These are phyloP conservation scores for Stropharia rugosoannulata DNA, from an alignment of 768 basidiomycete genomes.

Conservation along the genomic window DNA sequence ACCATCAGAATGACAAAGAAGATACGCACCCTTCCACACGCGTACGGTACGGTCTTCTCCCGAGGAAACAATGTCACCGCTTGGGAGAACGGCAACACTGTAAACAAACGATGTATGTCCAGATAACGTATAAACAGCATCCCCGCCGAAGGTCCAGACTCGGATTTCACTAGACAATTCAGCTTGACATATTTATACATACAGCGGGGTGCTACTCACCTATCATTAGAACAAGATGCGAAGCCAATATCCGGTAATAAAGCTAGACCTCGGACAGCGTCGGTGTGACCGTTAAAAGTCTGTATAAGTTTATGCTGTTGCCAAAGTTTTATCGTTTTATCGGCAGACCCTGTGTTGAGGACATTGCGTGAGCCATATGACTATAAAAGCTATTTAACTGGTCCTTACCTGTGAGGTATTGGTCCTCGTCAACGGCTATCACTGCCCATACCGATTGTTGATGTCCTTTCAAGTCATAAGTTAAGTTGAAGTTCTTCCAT, in stretches of 20 bases:
- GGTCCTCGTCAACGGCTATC: slow-evolving; percentile 70
- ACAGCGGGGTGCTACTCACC: slow-evolving; percentile 39
- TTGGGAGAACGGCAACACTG: slow-evolving; percentile 78
- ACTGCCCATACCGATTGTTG: slow-evolving; percentile 95
- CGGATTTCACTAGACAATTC: slow-evolving; percentile 71
- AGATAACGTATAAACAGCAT: slow-evolving; percentile 72
- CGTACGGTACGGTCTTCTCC: slow-evolving; percentile 94
- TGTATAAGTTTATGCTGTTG: slow-evolving; percentile 68
- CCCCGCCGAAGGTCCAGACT: slow-evolving; percentile 87
- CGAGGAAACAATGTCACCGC: slow-evolving; percentile 81
- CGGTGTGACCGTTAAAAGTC: slow-evolving; percentile 84
- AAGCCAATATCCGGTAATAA: slow-evolving; percentile 86
- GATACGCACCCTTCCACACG: slow-evolving; percentile 78
- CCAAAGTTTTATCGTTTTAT: slow-evolving; percentile 93
- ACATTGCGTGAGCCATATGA: not conserved
- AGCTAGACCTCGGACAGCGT: slow-evolving; percentile 87
- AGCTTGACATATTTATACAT: not conserved
- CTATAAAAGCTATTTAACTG: not conserved
- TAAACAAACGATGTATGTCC: slow-evolving; percentile 99
- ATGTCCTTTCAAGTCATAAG: slow-evolving; percentile 80
- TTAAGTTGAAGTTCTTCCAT: slow-evolving; percentile 77
- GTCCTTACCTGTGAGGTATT: slow-evolving; percentile 75
- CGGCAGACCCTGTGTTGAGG: slow-evolving; percentile 74
- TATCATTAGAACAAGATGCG: slow-evolving; percentile 94
- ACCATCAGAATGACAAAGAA: not conserved